phyloP scores from a whole-genome alignment of 2,329 filamentous ascomycete species.

The Sphaerulina vaccinii region DNA sequence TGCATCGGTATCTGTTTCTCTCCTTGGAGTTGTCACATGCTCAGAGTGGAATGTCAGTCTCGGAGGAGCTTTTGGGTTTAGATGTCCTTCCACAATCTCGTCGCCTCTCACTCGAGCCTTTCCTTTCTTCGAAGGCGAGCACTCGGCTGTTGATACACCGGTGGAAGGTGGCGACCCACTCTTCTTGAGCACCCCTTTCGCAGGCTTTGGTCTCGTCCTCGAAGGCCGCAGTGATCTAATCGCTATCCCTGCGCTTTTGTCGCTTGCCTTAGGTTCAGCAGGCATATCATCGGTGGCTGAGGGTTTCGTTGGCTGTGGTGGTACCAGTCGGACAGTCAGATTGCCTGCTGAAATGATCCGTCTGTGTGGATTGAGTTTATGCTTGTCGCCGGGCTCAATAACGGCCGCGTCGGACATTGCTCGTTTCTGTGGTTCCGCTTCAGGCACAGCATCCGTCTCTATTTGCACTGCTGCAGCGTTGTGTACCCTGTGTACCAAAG shows the following conservation, averaged over 20 bases:
- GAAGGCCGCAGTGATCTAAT: slow-evolving; percentile 16
- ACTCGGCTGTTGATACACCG: slow-evolving; percentile 4
- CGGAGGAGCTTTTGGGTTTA: not conserved
- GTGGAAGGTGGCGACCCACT: slow-evolving; percentile 9
- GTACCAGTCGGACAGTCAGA: not conserved
- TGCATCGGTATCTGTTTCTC: not conserved
- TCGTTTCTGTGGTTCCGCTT: slow-evolving; percentile 5
- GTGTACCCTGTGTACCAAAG: not conserved
- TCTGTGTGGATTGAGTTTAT: not conserved
- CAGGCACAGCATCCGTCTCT: not conserved
- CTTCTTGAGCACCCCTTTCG: slow-evolving; percentile 25
- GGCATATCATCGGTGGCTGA: slow-evolving; percentile 1
- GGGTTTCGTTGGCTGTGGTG: not conserved
- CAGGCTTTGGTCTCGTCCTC: slow-evolving; percentile 15
- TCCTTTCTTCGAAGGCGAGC: slow-evolving; percentile 2
- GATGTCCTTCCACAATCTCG: not conserved
- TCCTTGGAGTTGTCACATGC: not conserved
- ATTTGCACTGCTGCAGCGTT: not conserved
- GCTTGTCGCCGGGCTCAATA: not conserved
- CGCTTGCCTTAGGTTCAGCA: slow-evolving; percentile 12
- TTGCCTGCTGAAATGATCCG: slow-evolving; percentile 3
- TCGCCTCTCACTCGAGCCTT: not conserved
- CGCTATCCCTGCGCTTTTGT: not conserved
- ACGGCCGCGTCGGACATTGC: slow-evolving; percentile 7
- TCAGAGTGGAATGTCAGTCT: not conserved